Evolutionary conservation across 2,329 filamentous ascomycete genomes (phyloP).

Genomic region (Talaromyces sp.): DNA sequence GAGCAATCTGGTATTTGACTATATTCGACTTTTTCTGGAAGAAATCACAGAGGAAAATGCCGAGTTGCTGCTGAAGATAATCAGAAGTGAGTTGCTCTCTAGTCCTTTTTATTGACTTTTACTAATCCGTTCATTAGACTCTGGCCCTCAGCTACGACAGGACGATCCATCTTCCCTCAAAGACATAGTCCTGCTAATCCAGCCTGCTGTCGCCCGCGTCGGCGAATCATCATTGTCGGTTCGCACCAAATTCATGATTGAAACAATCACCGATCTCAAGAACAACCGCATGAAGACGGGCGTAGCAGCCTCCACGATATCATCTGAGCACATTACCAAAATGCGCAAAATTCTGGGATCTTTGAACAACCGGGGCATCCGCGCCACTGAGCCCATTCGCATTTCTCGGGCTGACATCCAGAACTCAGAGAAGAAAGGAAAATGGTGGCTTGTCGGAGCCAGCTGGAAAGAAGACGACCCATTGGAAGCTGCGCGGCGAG

Average conservation of each 20-base stretch:
- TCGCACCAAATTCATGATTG: slow-evolving; percentile 94
- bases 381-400: slow-evolving; percentile 74
- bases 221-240: slow-evolving; percentile 72
- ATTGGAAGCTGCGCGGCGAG: slow-evolving; percentile 31
- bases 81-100: slow-evolving; percentile 53
- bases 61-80: slow-evolving; percentile 78
- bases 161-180: slow-evolving; percentile 87
- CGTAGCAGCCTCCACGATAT: slow-evolving; percentile 64
- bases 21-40: slow-evolving; percentile 71
- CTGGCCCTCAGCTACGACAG: slow-evolving; percentile 75
- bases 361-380: slow-evolving; percentile 63
- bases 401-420: slow-evolving; percentile 78
- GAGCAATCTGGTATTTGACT: slow-evolving; percentile 82
- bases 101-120: slow-evolving; percentile 11
- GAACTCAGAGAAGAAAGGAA: slow-evolving; percentile 78
- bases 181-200: slow-evolving; percentile 77
- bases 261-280: slow-evolving; percentile 89
- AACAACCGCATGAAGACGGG: slow-evolving; percentile 85
- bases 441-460: slow-evolving; percentile 99
- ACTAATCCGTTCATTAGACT: slow-evolving; percentile 41
- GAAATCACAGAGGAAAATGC: slow-evolving; percentile 80
- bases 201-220: slow-evolving; percentile 63
- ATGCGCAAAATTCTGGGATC: slow-evolving; percentile 86
- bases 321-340: slow-evolving; percentile 74
- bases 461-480: slow-evolving; percentile 61